Percentiles rank a stretch among this genome's conserved stretches.
Conservation (phyloP, 1,284 basidiomycete genomes). For the Ustilago lituana region DNA sequence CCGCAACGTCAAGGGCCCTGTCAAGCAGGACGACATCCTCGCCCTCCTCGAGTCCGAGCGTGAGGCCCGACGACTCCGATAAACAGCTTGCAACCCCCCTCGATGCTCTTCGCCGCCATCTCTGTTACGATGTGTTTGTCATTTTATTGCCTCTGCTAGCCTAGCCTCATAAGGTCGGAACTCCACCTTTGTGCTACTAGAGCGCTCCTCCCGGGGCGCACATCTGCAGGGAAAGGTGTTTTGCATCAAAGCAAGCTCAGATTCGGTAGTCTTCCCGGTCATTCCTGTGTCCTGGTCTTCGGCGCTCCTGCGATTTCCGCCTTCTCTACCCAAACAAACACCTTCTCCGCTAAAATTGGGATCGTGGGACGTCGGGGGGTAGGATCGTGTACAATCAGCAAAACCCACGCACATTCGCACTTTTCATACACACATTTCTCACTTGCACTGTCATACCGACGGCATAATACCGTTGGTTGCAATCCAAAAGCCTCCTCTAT, state of each 20-base stretch:
- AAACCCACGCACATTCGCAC: constrained; percentile 13
- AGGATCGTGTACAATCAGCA: constrained; percentile 51
- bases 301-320: not conserved
- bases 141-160: not conserved
- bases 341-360: not conserved
- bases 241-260: constrained; percentile 5
- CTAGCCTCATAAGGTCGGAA: constrained; percentile 32
- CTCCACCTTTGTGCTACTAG: constrained; percentile 36
- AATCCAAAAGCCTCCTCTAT: constrained; percentile 31
- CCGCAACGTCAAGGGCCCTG: constrained; percentile 99
- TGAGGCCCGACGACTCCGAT: constrained; percentile 82
- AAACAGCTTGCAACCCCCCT: constrained; percentile 31
- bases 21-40: constrained; percentile 94
- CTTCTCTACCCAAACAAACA: not conserved
- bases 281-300: constrained; percentile 1
- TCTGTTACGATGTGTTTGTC: too few relatives aligned
- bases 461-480: constrained; percentile 11
- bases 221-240: not conserved
- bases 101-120: too few relatives aligned
- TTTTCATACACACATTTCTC: constrained; percentile 10
- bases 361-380: not conserved
- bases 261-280: constrained; percentile 25
- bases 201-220: not conserved
- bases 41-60: constrained; percentile 98
- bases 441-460: constrained; percentile 6